Conservation (phyloP, 2,329 filamentous ascomycete genomes). For the Botryosphaeria dothidea region DNA sequence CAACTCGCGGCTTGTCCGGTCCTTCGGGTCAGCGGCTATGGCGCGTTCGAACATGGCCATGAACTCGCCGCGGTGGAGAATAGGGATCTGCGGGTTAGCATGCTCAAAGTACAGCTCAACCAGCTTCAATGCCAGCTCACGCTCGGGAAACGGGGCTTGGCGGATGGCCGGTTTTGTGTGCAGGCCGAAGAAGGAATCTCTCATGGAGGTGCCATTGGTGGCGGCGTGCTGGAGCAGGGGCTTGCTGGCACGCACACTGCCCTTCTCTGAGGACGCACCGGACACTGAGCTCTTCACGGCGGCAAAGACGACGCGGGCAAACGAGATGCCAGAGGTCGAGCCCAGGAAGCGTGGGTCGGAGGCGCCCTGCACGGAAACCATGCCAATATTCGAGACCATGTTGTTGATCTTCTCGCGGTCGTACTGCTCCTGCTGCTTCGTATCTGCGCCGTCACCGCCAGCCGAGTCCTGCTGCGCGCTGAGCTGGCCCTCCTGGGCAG, state of each 20-base stretch:
- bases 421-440: slow-evolving; percentile 51
- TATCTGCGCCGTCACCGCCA: slow-evolving; percentile 26
- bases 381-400: slow-evolving; percentile 68
- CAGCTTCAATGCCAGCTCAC: slow-evolving; percentile 70
- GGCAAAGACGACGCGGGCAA: slow-evolving; percentile 90
- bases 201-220: slow-evolving; percentile 73
- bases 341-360: slow-evolving; percentile 81
- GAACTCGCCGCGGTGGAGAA: slow-evolving; percentile 86
- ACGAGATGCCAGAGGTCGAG: slow-evolving; percentile 87
- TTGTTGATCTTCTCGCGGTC: slow-evolving; percentile 65
- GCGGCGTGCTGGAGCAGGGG: slow-evolving; percentile 50
- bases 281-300: slow-evolving; percentile 79
- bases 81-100: slow-evolving; percentile 93
- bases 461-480: slow-evolving; percentile 26
- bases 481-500: slow-evolving; percentile 24
- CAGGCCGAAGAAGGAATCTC: slow-evolving; percentile 95
- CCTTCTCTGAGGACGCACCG: slow-evolving; percentile 60
- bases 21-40: slow-evolving; percentile 68
- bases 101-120: slow-evolving; percentile 91
- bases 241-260: slow-evolving; percentile 61
- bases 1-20: slow-evolving; percentile 75
- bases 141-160: slow-evolving; percentile 79
- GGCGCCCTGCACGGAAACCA: slow-evolving; percentile 75
- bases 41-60: slow-evolving; percentile 83
- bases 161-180: slow-evolving; percentile 88